Evolutionary conservation across 1,139 yeast species (phyloP), one percentile per base, ranked within the genome.

Genomic region (Debaryomycetaceae sp.): DNA sequence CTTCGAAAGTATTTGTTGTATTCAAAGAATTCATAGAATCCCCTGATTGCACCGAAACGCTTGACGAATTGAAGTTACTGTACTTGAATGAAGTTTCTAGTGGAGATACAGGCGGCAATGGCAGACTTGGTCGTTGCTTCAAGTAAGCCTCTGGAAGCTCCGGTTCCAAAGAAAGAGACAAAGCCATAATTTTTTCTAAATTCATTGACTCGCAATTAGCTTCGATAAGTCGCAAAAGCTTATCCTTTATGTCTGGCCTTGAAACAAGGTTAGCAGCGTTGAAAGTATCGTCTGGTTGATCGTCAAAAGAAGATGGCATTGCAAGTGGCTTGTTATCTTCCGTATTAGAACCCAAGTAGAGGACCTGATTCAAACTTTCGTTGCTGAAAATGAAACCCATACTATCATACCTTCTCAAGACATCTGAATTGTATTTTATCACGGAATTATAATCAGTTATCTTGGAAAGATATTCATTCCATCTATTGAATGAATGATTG

Each of bases 401-500:
- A 42, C 62, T 60, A 46, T 73, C 76, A 47, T 73, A 74, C 37
- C 76, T 56, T 45, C 69, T 60, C 48, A 74, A 60, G 3, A 74
- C 75, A 49, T 72, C 75, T 41, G 70, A 73, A 52, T 74, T 74
- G 48, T 71, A 74, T 38, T 63, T 60, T 41, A 74, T 72, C 30
- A 73, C 68, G 34, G 72, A 75, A 22, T 59, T 56, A 42, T 66
- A 63, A 46, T 74, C 68, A 30, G 57, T 72, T 35, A 75, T 59
- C 44, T 76, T 76, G 24, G 58, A 49, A 52, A 83, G 63, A 58
- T 83, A 87, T 36, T 78, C 85, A 51, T 83, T 81, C 97, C 97
- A 90, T 56, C 95, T 81, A 49, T 76, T 80, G 58, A 89, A 85
- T 0, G 95, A 87, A 48, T 85, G 83, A 47, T 80, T 77, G 6